These are phyloP conservation scores for Aspergillus asperescens DNA, from an alignment of 495 filamentous ascomycete species.

Conservation along the genomic window DNA sequence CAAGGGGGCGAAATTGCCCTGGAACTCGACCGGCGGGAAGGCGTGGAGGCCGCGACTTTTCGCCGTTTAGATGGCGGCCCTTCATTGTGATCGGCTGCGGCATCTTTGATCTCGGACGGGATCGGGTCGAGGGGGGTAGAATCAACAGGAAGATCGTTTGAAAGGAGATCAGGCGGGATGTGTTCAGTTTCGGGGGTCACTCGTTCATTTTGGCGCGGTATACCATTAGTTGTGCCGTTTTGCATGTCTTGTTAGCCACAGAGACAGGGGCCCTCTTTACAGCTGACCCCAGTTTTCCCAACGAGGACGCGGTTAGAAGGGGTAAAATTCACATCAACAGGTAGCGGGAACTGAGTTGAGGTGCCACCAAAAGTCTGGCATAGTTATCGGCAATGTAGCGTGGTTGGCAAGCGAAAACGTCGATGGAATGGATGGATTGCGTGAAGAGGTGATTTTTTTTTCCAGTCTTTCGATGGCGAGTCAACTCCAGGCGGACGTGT, in stretches of 20 bases:
- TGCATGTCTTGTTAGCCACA: conserved; percentile 53
- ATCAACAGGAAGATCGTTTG: conserved; percentile 24
- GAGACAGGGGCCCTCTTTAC: conserved; percentile 45
- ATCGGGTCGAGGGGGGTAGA: conserved; percentile 26
- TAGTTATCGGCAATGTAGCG: conserved; percentile 47
- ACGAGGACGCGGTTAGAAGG: conserved; percentile 57
- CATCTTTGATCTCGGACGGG: conserved; percentile 29
- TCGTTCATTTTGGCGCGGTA: conserved; percentile 42
- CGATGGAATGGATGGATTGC: conserved; percentile 29
- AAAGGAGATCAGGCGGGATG: conserved; percentile 22
- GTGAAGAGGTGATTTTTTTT: conserved; percentile 47
- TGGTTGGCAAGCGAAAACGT: conserved; percentile 36
- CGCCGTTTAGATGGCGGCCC: conserved; percentile 67
- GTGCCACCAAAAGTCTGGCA: conserved; percentile 56
- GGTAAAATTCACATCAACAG: conserved; percentile 60
- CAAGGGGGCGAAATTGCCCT: conserved; percentile 76
- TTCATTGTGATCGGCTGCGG: conserved; percentile 34
- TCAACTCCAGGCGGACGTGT: conserved; percentile 17
- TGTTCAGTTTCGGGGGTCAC: conserved; percentile 35
- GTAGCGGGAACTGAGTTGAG: conserved; percentile 49
- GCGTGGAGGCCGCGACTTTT: conserved; percentile 53
- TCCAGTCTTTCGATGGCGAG: conserved; percentile 27
- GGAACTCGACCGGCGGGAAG: conserved; percentile 43
- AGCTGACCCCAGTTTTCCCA: conserved; percentile 61
- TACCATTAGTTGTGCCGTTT: conserved; percentile 49